These are phyloP conservation scores for Cystobasidium slooffiae DNA, from an alignment of 1,284 basidiomycete species.

Conservation along the genomic window DNA sequence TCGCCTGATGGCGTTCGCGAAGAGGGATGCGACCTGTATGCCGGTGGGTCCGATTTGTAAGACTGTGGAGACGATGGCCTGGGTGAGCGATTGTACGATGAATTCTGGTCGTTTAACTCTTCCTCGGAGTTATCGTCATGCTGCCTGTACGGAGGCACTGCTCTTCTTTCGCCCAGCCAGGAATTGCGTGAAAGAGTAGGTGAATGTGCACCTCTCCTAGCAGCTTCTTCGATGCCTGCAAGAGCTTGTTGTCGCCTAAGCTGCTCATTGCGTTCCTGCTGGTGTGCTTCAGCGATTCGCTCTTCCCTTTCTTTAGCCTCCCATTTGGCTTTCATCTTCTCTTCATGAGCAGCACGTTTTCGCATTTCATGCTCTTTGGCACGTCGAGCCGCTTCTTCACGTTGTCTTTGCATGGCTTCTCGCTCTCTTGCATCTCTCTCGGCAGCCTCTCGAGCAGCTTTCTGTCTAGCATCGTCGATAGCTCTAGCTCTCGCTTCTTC, in stretches of 20 bases:
- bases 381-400: no score
- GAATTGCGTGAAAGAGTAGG: constrained; percentile 1
- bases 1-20: background rate
- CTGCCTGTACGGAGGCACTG: constrained; percentile 1
- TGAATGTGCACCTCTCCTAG: background rate
- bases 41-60: background rate
- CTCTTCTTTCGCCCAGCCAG: constrained; percentile 10
- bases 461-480: no score
- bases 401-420: no score
- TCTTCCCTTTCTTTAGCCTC: no score
- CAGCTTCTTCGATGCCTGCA: constrained; percentile 7
- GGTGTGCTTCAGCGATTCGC: no score
- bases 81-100: background rate
- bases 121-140: background rate
- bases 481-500: no score
- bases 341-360: no score
- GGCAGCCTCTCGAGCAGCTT: no score
- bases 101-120: background rate
- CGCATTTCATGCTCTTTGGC: no score
- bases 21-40: background rate
- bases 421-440: no score
- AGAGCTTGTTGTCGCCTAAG: constrained; percentile 1
- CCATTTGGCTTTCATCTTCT: no score
- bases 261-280: background rate
- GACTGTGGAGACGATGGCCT: background rate